Conservation (phyloP, 2,329 filamentous ascomycete genomes). For the Dendryphion nanum region DNA sequence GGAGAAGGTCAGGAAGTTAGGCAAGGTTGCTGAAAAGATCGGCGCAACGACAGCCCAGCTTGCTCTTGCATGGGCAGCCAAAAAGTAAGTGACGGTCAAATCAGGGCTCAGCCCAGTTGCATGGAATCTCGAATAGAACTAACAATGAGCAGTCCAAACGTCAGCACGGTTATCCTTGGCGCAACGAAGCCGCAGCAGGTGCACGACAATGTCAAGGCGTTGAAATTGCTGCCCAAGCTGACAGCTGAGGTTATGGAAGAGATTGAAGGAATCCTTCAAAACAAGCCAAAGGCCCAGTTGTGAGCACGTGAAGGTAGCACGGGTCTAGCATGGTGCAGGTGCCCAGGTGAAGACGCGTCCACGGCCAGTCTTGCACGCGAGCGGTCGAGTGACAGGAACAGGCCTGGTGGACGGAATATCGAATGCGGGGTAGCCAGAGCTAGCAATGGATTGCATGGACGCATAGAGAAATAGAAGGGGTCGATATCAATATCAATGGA, state of each 20-base stretch:
- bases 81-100: slow-evolving; percentile 44
- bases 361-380: too few relatives aligned
- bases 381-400: too few relatives aligned
- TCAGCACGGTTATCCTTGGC: slow-evolving; percentile 57
- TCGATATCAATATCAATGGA: too few relatives aligned
- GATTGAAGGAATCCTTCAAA: slow-evolving; percentile 40
- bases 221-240: slow-evolving; percentile 43
- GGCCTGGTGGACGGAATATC: too few relatives aligned
- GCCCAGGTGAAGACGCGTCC: too few relatives aligned
- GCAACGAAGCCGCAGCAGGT: slow-evolving; percentile 52
- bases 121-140: slow-evolving; percentile 2
- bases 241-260: slow-evolving; percentile 41
- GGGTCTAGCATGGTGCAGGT: too few relatives aligned
- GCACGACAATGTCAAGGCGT: slow-evolving; percentile 48
- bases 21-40: slow-evolving; percentile 50
- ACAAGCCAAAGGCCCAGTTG: slow-evolving; percentile 33
- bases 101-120: too few relatives aligned
- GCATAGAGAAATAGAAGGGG: too few relatives aligned
- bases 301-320: too few relatives aligned
- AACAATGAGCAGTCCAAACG: slow-evolving; percentile 43
- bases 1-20: slow-evolving; percentile 57
- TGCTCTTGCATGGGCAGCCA: slow-evolving; percentile 59
- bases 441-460: too few relatives aligned
- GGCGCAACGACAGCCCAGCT: slow-evolving; percentile 52
- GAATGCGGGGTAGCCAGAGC: too few relatives aligned